Evolutionary conservation across 2,329 filamentous ascomycete species (phyloP).

Genomic region (Pestalotiopsis sp.): DNA sequence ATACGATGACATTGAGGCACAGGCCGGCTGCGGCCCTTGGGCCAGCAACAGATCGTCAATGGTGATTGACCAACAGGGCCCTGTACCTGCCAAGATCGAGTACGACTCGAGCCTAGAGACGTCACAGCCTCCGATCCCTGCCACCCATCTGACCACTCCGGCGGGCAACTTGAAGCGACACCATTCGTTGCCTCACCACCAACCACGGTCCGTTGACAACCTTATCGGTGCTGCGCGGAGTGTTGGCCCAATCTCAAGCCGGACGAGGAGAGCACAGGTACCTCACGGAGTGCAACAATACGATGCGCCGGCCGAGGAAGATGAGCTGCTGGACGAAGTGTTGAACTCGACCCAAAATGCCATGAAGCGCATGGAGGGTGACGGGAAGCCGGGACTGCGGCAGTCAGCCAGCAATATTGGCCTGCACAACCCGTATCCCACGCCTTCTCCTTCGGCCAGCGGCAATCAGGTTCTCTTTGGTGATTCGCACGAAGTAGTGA

Average conservation of each 20-base stretch:
- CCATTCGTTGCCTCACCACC: constrained; percentile 64
- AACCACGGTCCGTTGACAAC: constrained; percentile 65
- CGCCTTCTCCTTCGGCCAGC: constrained; percentile 76
- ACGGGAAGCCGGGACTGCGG: constrained; percentile 49
- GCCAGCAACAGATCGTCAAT: constrained; percentile 82
- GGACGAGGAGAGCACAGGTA: constrained; percentile 77
- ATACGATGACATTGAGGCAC: constrained; percentile 88
- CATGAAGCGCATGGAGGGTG: constrained; percentile 68
- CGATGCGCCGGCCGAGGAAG: constrained; percentile 93
- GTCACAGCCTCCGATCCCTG: constrained; percentile 48
- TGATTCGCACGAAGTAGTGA: constrained; percentile 60
- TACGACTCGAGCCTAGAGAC: constrained; percentile 59
- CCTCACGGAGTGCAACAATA: constrained; percentile 78
- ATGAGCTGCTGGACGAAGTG: constrained; percentile 90
- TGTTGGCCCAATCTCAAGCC: constrained; percentile 68
- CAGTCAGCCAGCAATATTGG: constrained; percentile 66
- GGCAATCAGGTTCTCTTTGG: constrained; percentile 75
- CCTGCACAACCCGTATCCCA: constrained; percentile 63
- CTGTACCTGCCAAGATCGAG: constrained; percentile 50
- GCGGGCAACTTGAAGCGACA: constrained; percentile 61
- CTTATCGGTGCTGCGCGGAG: constrained; percentile 55
- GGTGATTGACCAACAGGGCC: constrained; percentile 62
- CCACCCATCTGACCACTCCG: constrained; percentile 51
- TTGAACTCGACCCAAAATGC: constrained; percentile 75
- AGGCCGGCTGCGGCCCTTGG: constrained; percentile 89